phyloP scores from a whole-genome alignment of 768 basidiomycete species.

The Pulveroboletus sp. region DNA sequence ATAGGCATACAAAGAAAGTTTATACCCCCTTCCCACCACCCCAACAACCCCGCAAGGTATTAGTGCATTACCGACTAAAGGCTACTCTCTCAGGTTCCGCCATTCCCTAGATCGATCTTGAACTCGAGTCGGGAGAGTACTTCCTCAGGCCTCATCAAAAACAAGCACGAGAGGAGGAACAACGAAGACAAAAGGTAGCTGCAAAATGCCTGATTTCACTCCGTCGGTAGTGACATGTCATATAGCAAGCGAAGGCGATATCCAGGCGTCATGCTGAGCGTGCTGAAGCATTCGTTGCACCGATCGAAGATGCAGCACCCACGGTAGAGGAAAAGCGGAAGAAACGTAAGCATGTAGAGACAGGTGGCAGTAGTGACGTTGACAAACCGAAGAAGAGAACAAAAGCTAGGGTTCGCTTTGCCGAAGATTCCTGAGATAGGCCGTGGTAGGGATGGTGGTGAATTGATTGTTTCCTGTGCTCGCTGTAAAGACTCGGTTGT shows the following conservation, averaged over 20 bases:
- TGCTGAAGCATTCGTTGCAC: constrained; percentile 84
- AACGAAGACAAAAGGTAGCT: constrained; percentile 62
- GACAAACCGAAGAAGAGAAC: constrained; percentile 41
- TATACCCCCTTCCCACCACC: constrained; percentile 99
- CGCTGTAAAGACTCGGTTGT: not conserved
- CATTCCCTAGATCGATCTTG: constrained; percentile 67
- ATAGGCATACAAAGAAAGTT: constrained; percentile 72
- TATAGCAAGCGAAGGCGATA: constrained; percentile 73
- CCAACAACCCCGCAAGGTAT: constrained; percentile 86
- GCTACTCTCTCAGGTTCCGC: constrained; percentile 5
- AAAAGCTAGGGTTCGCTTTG: constrained; percentile 23
- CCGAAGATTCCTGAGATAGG: constrained; percentile 6
- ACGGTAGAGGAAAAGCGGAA: constrained; percentile 77
- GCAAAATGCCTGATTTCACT: not conserved
- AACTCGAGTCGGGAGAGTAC: constrained; percentile 96
- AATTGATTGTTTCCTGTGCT: constrained; percentile 6
- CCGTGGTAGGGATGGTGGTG: not conserved
- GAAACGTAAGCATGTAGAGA: constrained; percentile 43
- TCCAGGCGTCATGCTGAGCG: constrained; percentile 73
- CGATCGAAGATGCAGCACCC: constrained; percentile 67
- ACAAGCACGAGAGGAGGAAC: constrained; percentile 64
- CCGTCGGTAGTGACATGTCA: not conserved
- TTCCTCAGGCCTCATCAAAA: constrained; percentile 93
- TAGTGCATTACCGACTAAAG: constrained; percentile 1
- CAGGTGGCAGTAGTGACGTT: constrained; percentile 30